Evolutionary conservation across 2,329 filamentous ascomycete species (phyloP).

Genomic region (Helicocarpus griseus): DNA sequence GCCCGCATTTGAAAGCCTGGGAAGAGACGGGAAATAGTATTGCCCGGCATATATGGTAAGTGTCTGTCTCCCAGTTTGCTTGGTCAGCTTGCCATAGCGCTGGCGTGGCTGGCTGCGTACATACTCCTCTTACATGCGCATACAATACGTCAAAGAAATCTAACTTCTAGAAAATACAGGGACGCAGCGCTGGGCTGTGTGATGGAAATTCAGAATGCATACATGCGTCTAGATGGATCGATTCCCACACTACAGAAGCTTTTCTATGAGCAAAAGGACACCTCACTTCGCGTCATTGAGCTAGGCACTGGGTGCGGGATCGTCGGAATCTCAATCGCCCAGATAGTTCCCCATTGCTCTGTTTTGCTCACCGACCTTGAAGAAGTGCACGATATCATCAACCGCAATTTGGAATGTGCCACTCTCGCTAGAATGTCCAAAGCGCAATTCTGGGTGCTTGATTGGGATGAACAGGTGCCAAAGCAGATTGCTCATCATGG

Average conservation of each 20-base stretch:
- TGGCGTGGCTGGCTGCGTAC: background rate
- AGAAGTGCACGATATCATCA: conserved; percentile 53
- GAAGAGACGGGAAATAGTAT: conserved; percentile 67
- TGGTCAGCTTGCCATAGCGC: background rate
- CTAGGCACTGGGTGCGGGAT: conserved; percentile 60
- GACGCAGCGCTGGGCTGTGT: conserved; percentile 52
- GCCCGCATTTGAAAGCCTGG: conserved; percentile 41
- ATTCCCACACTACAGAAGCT: conserved; percentile 25
- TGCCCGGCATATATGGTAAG: conserved; percentile 60
- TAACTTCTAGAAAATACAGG: conserved; percentile 22
- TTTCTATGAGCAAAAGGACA: conserved; percentile 18
- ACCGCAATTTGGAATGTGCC: conserved; percentile 43
- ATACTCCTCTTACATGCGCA: background rate
- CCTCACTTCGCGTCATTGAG: conserved; percentile 47
- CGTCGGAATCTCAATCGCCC: conserved; percentile 54
- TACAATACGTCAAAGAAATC: background rate
- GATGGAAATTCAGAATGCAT: conserved; percentile 40
- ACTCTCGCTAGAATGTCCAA: conserved; percentile 33
- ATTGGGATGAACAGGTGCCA: conserved; percentile 49
- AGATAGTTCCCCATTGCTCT: conserved; percentile 41
- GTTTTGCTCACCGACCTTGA: conserved; percentile 56
- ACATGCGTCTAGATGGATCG: conserved; percentile 20
- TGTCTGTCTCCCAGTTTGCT: background rate
- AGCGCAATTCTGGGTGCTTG: conserved; percentile 44
- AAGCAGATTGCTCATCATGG: conserved; percentile 24